These are phyloP conservation scores for Petasospora rhodanensis DNA, from an alignment of 1,139 yeast species.

Conservation along the genomic window DNA sequence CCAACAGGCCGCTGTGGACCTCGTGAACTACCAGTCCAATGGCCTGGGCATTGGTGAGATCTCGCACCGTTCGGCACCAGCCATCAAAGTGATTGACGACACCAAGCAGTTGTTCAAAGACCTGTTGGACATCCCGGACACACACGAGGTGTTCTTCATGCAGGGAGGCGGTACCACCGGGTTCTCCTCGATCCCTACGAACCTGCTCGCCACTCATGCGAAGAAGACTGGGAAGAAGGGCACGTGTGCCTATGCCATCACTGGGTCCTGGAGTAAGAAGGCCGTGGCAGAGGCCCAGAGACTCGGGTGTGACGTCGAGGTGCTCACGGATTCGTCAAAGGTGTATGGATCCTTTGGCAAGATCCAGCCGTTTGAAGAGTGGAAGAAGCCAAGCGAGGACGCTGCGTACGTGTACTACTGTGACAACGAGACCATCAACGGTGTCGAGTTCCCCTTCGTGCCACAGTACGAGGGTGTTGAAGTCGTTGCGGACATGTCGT, in stretches of 20 bases:
- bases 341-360: conserved; percentile 52
- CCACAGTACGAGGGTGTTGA: conserved; percentile 61
- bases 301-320: conserved; percentile 72
- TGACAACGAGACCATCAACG: conserved; percentile 95
- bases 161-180: conserved; percentile 99
- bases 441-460: conserved; percentile 69
- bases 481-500: conserved; percentile 90
- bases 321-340: conserved; percentile 62
- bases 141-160: conserved; percentile 88
- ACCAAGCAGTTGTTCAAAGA: conserved; percentile 64
- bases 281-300: conserved; percentile 82
- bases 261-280: conserved; percentile 93
- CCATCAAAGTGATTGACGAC: conserved; percentile 68
- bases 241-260: conserved; percentile 80
- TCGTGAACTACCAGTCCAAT: conserved; percentile 59
- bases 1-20: conserved; percentile 81
- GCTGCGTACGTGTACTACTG: conserved; percentile 86
- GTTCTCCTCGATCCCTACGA: conserved; percentile 81
- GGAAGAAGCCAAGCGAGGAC: conserved; percentile 48
- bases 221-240: conserved; percentile 67
- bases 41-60: conserved; percentile 93
- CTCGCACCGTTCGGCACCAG: conserved; percentile 88
- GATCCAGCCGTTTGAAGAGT: conserved; percentile 63
- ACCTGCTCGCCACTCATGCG: conserved; percentile 72
- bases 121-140: conserved; percentile 74